Base-by-base conservation (phyloP, 2,329 filamentous ascomycete genomes). In the Alternaria sp. region DNA sequence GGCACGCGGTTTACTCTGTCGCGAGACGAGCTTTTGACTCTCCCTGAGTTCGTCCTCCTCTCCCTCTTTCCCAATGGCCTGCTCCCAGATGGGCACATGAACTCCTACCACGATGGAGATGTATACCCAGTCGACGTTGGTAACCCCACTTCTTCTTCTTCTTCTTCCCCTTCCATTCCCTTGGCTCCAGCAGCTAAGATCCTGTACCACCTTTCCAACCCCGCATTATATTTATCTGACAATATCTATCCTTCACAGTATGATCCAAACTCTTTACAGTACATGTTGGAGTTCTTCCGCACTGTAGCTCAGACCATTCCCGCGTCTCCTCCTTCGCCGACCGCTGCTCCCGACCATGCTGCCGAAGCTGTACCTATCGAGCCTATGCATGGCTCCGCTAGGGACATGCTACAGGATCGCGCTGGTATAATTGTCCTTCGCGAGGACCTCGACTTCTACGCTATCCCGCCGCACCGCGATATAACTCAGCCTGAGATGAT, bases 61-160 rank as follows among this genome's bases (percentile, higher is more conserved):
- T 99, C 95, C n/a, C 85, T 99, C 41, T 99, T 99, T 73, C 95
- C 95, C 40, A 99, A 99, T 78, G 95, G 95, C n/a, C 86, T 99
- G 25, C 93, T 99, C 64, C 95, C 95, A 5, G 95, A 99, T 79
- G 94, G 94, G 16, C 94, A 98, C 75, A 92, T 97, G 89, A 95
- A 92, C 75, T 91, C 92, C 54, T 97, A 94, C 78, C 88, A 93
- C 66, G 95, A 98, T 72, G 92, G 92, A 69, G 94, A 98, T 79
- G 92, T 96, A 63, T 96, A 98, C 72, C 93, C 95, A 79, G 94
- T 99, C 75, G 95, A 99, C 85, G 95, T 99, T 85, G 85, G 93
- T 89, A 79, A 74, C 70, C 70, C 73, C 68, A 64, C 70, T 67
- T 62, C 71, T 67, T 67, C 76, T 57, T 76, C 63, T 59, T 62